Base-by-base conservation (phyloP, 148 eudicot species). In the Linanthus parryae region DNA sequence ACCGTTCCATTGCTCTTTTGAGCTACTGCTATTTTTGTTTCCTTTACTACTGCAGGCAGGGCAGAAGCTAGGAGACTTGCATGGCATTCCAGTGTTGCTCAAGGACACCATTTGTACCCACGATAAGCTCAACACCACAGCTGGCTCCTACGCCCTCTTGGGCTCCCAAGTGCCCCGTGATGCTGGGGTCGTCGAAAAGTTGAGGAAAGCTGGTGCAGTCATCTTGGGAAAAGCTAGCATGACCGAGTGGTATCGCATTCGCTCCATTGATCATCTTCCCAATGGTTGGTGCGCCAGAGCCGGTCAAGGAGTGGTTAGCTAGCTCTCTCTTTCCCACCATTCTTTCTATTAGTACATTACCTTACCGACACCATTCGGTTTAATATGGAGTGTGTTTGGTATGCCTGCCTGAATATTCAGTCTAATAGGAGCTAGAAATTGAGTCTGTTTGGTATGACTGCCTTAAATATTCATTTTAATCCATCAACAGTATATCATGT, bases 71-170 rank as follows among this genome's bases (percentile, higher is more conserved):
- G n/a, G n/a, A n/a, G n/a, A n/a, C n/a, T 39, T 85, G 58, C 95
- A 82, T 42, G 95, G 95, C 3, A 54, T 85, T 2, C 86, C 95
- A 8, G 78, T 85, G 62, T 54, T 82, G 44, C 56, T 85, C 20
- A 86, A 82, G 76, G 95, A 82, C 56, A 79, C 61, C 0, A 74
- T 86, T 2, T 67, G 42, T 2, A 86, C 89, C 0, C 48, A 33
- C 3, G 95, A 86, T 37, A 54, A 54, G 63, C 46, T 86, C 39
- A 74, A 77, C 36, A 82, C 89, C 10, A 82, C 89, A 1, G 89
- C 71, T 0, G 95, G 95, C 11, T 85, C 89, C 13, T 72, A 67
- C 48, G 89, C 84, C 61, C 67, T 86, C 60, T 44, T 86, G 34
- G 89, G 89, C n/a, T 65, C 95, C 12, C 57, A 29, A 62, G 83